Evolutionary conservation across 2,329 filamentous ascomycete genomes (phyloP).

Genomic region (Coniochaeta ligniaria): DNA sequence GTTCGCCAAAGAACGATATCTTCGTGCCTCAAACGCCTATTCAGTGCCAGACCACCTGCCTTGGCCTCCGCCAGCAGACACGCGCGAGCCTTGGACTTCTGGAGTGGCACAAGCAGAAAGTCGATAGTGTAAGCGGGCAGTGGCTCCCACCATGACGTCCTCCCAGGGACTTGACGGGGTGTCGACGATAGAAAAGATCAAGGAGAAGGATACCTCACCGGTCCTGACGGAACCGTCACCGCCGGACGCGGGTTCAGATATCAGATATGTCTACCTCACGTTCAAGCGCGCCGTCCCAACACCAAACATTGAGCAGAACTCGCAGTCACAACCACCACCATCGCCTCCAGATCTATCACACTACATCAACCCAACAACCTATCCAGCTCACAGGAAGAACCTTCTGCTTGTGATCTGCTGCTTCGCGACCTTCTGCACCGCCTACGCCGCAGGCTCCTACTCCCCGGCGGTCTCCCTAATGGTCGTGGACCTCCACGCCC

Average conservation of each 20-base stretch:
- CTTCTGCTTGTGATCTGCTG: constrained; percentile 69
- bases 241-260: constrained; percentile 9
- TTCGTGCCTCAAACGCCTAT: background rate
- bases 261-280: constrained; percentile 32
- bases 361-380: constrained; percentile 65
- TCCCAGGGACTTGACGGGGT: background rate
- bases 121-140: background rate
- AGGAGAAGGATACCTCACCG: background rate
- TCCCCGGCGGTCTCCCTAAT: constrained; percentile 62
- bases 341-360: constrained; percentile 55
- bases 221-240: background rate
- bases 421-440: constrained; percentile 67
- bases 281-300: constrained; percentile 30
- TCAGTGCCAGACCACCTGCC: background rate
- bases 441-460: constrained; percentile 76
- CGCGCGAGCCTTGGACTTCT: background rate
- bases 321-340: constrained; percentile 9
- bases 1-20: background rate
- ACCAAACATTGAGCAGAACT: constrained; percentile 9
- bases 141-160: background rate
- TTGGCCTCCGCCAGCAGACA: background rate
- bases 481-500: constrained; percentile 50
- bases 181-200: background rate
- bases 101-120: background rate
- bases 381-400: constrained; percentile 63